Evolutionary conservation across 2,329 filamentous ascomycete genomes (phyloP).

Genomic region (Neonectria magnoliae): DNA sequence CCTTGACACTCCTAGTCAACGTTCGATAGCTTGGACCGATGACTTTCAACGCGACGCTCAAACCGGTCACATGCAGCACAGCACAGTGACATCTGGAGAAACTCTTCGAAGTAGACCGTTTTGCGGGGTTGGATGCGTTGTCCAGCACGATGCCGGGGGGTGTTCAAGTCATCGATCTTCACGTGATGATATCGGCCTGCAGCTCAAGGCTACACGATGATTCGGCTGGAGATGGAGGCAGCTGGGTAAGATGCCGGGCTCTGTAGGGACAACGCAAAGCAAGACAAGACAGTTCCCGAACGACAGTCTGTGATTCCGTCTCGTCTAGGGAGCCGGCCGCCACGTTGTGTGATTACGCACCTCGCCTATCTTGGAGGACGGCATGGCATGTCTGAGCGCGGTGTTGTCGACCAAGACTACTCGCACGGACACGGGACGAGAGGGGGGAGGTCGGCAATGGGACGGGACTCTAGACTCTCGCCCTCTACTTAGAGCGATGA

Average conservation of each 20-base stretch:
- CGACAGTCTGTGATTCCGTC: neutral
- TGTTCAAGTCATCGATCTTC: neutral
- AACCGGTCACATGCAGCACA: neutral
- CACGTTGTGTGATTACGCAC: conserved; percentile 2
- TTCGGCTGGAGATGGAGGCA: conserved; percentile 3
- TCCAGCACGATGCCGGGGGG: neutral
- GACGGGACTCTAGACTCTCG: neutral
- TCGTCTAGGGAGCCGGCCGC: neutral
- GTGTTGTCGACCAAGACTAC: neutral
- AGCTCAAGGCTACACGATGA: conserved; percentile 10
- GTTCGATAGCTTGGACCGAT: neutral
- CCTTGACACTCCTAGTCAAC: neutral
- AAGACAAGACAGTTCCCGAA: neutral
- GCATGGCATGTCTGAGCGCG: conserved; percentile 1
- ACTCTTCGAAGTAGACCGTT: neutral
- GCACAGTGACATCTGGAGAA: neutral
- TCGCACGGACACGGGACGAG: neutral
- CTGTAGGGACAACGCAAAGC: too few species aligned
- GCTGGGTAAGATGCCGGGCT: neutral
- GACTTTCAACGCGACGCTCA: neutral
- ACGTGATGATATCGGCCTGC: conserved; percentile 20
- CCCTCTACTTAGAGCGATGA: too few species aligned
- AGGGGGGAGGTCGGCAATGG: neutral
- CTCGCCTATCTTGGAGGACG: conserved; percentile 17
- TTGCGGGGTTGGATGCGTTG: neutral